phyloP scores from a whole-genome alignment of 495 filamentous ascomycete species.

The Neurospora sp. region DNA sequence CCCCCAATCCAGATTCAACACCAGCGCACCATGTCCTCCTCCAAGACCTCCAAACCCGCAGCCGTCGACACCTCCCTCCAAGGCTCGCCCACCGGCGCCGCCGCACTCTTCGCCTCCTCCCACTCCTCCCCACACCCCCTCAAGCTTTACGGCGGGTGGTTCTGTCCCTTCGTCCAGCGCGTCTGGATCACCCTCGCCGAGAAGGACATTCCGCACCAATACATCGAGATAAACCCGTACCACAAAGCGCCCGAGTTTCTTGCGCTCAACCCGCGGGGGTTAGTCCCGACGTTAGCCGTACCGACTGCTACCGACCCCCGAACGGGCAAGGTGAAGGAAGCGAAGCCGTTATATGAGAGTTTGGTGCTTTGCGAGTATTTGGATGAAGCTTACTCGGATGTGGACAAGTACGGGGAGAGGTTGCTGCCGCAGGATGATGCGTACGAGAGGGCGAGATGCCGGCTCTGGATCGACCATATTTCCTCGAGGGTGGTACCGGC shows the following conservation, averaged over 20 bases:
- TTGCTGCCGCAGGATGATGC: slow-evolving; percentile 43
- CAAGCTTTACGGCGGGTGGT: slow-evolving; percentile 41
- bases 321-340: slow-evolving; percentile 18
- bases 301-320: background rate
- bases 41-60: background rate
- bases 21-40: background rate
- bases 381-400: slow-evolving; percentile 47
- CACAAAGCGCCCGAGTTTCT: slow-evolving; percentile 53
- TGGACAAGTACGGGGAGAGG: slow-evolving; percentile 17
- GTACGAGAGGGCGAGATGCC: slow-evolving; percentile 46
- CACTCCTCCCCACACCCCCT: slow-evolving; percentile 28
- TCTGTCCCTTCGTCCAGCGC: slow-evolving; percentile 52
- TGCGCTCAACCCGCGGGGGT: slow-evolving; percentile 54
- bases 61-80: slow-evolving; percentile 10
- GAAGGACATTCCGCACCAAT: slow-evolving; percentile 61
- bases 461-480: slow-evolving; percentile 63
- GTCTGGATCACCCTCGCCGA: slow-evolving; percentile 58
- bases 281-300: slow-evolving; percentile 53
- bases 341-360: slow-evolving; percentile 56
- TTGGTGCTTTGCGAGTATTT: slow-evolving; percentile 59
- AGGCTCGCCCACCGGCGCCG: slow-evolving; percentile 18
- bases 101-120: slow-evolving; percentile 21
- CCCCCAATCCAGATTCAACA: background rate
- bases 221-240: slow-evolving; percentile 66
- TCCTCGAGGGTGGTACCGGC: slow-evolving; percentile 50